Percentiles rank a stretch among this genome's conserved stretches.
Evolutionary conservation across 495 filamentous ascomycete species (phyloP).

Genomic region (Aspergillus incahuasiensis): DNA sequence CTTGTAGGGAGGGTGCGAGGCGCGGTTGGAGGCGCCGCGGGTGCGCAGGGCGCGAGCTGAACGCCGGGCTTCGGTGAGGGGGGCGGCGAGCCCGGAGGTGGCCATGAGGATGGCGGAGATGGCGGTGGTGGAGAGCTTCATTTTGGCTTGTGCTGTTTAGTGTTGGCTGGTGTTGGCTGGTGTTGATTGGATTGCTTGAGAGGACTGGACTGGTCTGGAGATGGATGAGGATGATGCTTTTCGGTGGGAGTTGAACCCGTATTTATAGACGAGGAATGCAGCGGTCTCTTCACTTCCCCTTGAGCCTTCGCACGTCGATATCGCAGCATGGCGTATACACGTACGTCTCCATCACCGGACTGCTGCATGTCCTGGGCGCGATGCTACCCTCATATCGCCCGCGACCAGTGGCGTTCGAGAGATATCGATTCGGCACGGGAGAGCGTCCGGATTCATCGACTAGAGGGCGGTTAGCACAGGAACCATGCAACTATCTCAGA

Average conservation of each 20-base stretch:
- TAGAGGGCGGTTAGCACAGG: not conserved
- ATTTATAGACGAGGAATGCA: not conserved
- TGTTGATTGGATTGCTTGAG: not conserved
- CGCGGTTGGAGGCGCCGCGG: not conserved
- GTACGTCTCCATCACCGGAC: not conserved
- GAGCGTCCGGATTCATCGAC: not conserved
- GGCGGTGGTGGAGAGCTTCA: not conserved
- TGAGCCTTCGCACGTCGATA: not conserved
- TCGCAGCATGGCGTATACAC: not conserved
- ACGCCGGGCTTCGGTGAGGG: not conserved
- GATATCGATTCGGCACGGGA: not conserved
- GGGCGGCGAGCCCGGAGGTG: not conserved
- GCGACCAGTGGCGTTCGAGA: not conserved
- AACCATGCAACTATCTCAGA: not conserved
- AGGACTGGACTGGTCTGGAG: not conserved
- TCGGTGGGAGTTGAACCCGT: not conserved
- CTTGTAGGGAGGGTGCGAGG: conserved; percentile 20
- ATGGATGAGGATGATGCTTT: not conserved
- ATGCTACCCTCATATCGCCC: not conserved
- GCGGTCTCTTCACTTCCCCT: not conserved
- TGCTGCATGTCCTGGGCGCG: not conserved
- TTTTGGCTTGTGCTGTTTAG: too few species aligned
- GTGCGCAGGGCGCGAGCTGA: not conserved
- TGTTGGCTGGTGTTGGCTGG: too few species aligned
- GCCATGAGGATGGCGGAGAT: not conserved